Conservation (phyloP, 2,329 filamentous ascomycete species). For the Biscogniauxia mediterranea region DNA sequence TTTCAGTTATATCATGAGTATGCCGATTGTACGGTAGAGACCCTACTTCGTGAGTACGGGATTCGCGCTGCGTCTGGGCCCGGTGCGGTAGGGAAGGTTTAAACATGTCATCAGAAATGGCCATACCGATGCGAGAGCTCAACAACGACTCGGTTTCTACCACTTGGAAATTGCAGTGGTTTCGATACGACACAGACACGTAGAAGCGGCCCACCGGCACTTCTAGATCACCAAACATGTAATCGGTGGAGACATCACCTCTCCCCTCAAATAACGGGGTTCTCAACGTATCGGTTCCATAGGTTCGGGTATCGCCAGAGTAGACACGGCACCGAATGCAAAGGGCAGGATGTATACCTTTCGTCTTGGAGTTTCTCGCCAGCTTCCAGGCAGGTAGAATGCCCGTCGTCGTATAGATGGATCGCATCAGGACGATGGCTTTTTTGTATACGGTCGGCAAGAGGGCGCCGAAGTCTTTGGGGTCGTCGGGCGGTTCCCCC, state of each 20-base stretch:
- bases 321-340: constrained; percentile 78
- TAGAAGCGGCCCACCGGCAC: constrained; percentile 83
- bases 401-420: constrained; percentile 78
- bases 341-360: constrained; percentile 65
- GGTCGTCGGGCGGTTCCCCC: constrained; percentile 47
- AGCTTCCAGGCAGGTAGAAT: constrained; percentile 87
- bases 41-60: constrained; percentile 56
- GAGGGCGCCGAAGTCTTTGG: constrained; percentile 57
- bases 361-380: constrained; percentile 68
- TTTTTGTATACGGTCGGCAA: constrained; percentile 95
- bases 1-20: constrained; percentile 50
- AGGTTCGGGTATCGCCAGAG: constrained; percentile 55
- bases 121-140: constrained; percentile 85
- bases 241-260: constrained; percentile 67
- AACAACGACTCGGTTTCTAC: constrained; percentile 88
- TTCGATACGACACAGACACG: constrained; percentile 79
- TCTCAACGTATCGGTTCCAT: constrained; percentile 66
- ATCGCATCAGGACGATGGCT: constrained; percentile 90
- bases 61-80: constrained; percentile 38
- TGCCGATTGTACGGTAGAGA: constrained; percentile 70
- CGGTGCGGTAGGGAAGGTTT: constrained; percentile 70
- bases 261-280: constrained; percentile 66
- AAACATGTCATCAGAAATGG: constrained; percentile 84
- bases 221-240: constrained; percentile 79
- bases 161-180: constrained; percentile 85